A percentile compares a stretch with the other conserved stretches of the same genome.
Evolutionary conservation across 2,329 filamentous ascomycete species (phyloP).

Genomic region (Acrocalymma vagum): DNA sequence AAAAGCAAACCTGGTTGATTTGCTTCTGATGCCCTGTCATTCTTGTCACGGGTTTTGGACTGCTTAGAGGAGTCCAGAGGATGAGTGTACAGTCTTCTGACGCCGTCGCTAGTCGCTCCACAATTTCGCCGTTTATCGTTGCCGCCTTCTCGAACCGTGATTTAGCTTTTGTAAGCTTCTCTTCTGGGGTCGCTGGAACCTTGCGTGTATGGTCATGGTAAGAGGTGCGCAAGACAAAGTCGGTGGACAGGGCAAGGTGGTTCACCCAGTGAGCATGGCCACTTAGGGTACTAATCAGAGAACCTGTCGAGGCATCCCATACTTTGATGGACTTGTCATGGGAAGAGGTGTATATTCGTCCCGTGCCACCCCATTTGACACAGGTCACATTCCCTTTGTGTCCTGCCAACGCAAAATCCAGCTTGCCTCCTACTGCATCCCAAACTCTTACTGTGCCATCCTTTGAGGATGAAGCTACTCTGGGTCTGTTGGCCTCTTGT

Average conservation of each 20-base stretch:
- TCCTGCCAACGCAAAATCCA: conserved; percentile 83
- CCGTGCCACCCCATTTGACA: conserved; percentile 93
- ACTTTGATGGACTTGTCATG: conserved; percentile 94
- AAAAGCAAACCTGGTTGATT: conserved; percentile 95
- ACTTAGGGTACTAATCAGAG: conserved; percentile 78
- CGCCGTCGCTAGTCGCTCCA: conserved; percentile 87
- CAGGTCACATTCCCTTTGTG: conserved; percentile 91
- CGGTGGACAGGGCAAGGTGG: conserved; percentile 90
- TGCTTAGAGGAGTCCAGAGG: conserved; percentile 82
- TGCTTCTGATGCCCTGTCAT: conserved; percentile 96
- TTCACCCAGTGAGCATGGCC: conserved; percentile 96
- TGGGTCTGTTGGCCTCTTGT: conserved; percentile 75
- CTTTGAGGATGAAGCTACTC: conserved; percentile 87
- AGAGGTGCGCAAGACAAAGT: conserved; percentile 84
- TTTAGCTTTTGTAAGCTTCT: conserved; percentile 77
- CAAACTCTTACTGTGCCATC: conserved; percentile 89
- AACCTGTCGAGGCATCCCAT: conserved; percentile 84
- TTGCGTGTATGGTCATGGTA: conserved; percentile 84
- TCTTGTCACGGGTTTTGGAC: conserved; percentile 84
- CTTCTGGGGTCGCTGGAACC: conserved; percentile 73
- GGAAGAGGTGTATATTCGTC: conserved; percentile 63
- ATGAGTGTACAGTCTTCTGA: conserved; percentile 97
- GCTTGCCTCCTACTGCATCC: conserved; percentile 79
- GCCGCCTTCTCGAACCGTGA: conserved; percentile 87
- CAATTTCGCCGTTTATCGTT: conserved; percentile 75